Evolutionary conservation across 208 protist genomes (phyloP).

Genomic region (Balamuthia mandrillaris): DNA sequence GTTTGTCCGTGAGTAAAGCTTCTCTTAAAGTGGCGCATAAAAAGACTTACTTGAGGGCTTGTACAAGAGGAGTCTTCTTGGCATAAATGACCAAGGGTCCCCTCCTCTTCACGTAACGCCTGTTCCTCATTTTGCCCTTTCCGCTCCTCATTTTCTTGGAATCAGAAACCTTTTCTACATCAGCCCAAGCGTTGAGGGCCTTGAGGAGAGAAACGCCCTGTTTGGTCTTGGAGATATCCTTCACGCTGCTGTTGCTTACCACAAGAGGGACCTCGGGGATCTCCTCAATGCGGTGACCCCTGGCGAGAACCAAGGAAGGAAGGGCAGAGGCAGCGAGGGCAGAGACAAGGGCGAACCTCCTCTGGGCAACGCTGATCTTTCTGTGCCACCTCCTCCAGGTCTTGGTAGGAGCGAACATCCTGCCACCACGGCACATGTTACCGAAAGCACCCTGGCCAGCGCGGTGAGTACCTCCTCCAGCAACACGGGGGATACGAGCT

Average conservation of each 20-base stretch:
- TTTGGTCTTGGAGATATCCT: slow-evolving; percentile 87
- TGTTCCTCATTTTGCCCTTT: slow-evolving; percentile 94
- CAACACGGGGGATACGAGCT: slow-evolving; percentile 98
- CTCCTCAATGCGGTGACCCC: slow-evolving; percentile 93
- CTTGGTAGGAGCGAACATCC: slow-evolving; percentile 98
- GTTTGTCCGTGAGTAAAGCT: no score
- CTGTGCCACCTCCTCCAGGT: slow-evolving; percentile 95
- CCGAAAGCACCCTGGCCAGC: slow-evolving; percentile 98
- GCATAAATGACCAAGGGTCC: slow-evolving; percentile 96
- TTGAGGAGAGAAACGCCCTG: slow-evolving; percentile 90
- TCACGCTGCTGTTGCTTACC: slow-evolving; percentile 75
- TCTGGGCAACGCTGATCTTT: slow-evolving; percentile 94
- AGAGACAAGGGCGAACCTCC: slow-evolving; percentile 92
- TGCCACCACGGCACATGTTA: slow-evolving; percentile 98
- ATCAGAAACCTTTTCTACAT: slow-evolving; percentile 89
- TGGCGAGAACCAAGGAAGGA: slow-evolving; percentile 92
- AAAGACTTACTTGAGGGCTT: slow-evolving; percentile 63
- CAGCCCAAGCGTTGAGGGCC: slow-evolving; percentile 84
- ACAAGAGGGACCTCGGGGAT: slow-evolving; percentile 95
- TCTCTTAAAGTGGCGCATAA: slow-evolving; percentile 57
- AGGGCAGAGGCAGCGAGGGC: slow-evolving; percentile 95
- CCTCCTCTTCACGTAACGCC: slow-evolving; percentile 84
- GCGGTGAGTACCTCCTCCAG: slow-evolving; percentile 94
- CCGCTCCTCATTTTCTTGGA: slow-evolving; percentile 86
- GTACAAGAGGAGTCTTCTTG: slow-evolving; percentile 72